Conservation (phyloP, 177 flowering plant genomes). For the Vitis hybrid region DNA sequence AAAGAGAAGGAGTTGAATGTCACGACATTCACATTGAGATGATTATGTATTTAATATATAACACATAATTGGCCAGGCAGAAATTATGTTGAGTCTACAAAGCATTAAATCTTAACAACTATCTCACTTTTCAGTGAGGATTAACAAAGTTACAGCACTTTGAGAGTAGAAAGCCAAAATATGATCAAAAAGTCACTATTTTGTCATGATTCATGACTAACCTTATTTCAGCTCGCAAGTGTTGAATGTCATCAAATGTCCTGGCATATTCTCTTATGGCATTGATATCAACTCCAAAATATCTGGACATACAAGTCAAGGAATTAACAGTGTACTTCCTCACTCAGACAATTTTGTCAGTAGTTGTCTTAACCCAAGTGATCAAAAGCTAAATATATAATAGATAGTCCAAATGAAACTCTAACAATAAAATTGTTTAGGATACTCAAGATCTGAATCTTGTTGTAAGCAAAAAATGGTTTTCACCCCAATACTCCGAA, state of each 20-base stretch:
- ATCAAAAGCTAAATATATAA: not conserved
- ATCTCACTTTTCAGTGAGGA: conserved; percentile 1
- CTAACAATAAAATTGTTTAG: conserved; percentile 16
- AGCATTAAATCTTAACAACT: no score
- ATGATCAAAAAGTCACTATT: not conserved
- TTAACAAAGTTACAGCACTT: not conserved
- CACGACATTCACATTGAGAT: no score
- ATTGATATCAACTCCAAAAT: conserved; percentile 79
- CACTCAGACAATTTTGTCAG: not conserved
- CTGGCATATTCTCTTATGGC: conserved; percentile 74
- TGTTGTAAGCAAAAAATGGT: conserved; percentile 96
- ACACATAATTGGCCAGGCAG: not conserved
- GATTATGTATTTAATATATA: not conserved
- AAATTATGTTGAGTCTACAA: not conserved
- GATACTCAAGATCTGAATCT: conserved; percentile 98
- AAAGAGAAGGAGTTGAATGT: no score
- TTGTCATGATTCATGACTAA: conserved; percentile 19
- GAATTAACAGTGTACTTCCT: conserved; percentile 15
- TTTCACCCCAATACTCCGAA: conserved; percentile 79
- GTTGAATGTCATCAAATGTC: conserved; percentile 70
- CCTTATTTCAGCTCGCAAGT: conserved; percentile 93
- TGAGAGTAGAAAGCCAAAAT: not conserved
- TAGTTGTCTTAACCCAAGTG: not conserved
- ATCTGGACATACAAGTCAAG: conserved; percentile 52
- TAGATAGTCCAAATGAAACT: not conserved